Evolutionary conservation across 2,329 filamentous ascomycete species (phyloP), one percentile per base, ranked within the genome.

Genomic region (Paraphoma sp.): DNA sequence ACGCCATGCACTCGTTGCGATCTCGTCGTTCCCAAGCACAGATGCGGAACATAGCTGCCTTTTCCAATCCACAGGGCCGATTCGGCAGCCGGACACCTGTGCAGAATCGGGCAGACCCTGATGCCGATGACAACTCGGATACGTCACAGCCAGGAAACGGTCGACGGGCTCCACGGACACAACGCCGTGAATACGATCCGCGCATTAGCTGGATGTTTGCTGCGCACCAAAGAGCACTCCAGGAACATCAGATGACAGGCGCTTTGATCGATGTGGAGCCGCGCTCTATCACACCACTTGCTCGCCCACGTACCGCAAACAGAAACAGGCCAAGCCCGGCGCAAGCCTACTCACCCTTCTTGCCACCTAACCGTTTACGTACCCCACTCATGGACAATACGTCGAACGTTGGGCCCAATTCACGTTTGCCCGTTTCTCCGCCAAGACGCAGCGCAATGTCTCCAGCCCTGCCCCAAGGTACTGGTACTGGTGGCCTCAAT

Each of bases 191-290:
- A 52, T 78, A 78, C 36, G 70, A 78, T 62, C 76, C 77, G 5
- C 69, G 75, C 38, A 78, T 79, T 51, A 78, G 76, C 56, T 73
- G 70, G 66, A 76, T 78, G 63, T 79, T 79, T 52, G 76, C 77
- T 57, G 71, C 76, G 31, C 76, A 79, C 43, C 76, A 75, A 55
- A 71, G 69, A 41, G 73, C 74, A 28, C 66, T 79, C 33, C 71
- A 73, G 48, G 69, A 75, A 45, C 67, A 73, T 23, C 68, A 73
- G 53, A 67, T 67, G 54, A 64, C 62, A 14, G 71, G 70, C 16
- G 62, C 67, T 6, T 57, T 76, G 38, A 65, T 77, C 53, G 75
- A 78, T 49, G 62, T 76, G 14, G 73, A 76, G 46, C 63, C 72
- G 49, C 73, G 76, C 30, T 70, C 73, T 17, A 74, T 71, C 11